Conservation (phyloP, 2,329 filamentous ascomycete species). For the Pseudopithomyces maydicus region DNA sequence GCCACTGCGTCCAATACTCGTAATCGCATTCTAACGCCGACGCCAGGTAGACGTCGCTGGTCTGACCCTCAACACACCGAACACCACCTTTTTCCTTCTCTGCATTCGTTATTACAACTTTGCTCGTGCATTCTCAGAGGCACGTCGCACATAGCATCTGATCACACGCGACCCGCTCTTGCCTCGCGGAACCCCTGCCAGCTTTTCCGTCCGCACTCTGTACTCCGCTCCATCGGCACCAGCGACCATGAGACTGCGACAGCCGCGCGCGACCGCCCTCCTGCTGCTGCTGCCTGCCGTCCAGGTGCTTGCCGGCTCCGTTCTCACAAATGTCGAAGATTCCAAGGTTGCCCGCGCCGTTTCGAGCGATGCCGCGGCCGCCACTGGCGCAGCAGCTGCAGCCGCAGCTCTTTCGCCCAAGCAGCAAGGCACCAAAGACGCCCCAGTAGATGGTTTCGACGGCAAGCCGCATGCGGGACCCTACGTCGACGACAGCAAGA, state of each 20-base stretch:
- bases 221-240: slow-evolving; percentile 11
- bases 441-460: slow-evolving; percentile 89
- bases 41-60: slow-evolving; percentile 2
- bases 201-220: slow-evolving; percentile 3
- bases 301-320: slow-evolving; percentile 58
- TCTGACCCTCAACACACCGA: neutral
- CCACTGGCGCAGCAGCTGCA: slow-evolving; percentile 16
- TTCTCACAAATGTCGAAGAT: slow-evolving; percentile 43
- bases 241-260: slow-evolving; percentile 63
- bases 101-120: neutral
- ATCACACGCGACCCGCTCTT: slow-evolving; percentile 8
- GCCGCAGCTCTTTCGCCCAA: slow-evolving; percentile 18
- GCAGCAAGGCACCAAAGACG: slow-evolving; percentile 70
- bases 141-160: slow-evolving; percentile 2
- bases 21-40: slow-evolving; percentile 19
- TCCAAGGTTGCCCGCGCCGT: slow-evolving; percentile 36
- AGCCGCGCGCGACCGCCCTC: slow-evolving; percentile 53
- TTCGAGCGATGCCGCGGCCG: slow-evolving; percentile 25
- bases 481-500: slow-evolving; percentile 62
- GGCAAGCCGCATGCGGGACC: slow-evolving; percentile 92
- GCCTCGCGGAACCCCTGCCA: slow-evolving; percentile 12
- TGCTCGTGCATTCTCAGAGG: neutral
- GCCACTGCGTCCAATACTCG: slow-evolving; percentile 35
- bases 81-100: neutral
- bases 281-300: slow-evolving; percentile 65